A percentile compares a stretch with the other conserved stretches of the same genome.
Evolutionary conservation across 164 flowering plant species (phyloP).

Genomic region (Vitis rotundifolia): DNA sequence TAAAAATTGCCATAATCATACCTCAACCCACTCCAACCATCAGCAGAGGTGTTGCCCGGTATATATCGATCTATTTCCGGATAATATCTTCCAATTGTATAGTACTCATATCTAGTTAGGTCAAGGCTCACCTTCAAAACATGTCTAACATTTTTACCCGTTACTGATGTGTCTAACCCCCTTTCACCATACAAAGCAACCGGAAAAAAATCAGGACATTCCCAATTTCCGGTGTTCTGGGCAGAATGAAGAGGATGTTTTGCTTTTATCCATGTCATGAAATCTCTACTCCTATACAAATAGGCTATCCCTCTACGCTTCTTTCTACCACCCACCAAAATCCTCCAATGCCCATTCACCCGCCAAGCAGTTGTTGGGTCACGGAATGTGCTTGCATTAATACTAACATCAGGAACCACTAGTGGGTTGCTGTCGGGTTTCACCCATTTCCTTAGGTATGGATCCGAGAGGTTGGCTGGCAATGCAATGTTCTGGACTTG

Average conservation of each 20-base stretch:
- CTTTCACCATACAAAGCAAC: constrained; percentile 27
- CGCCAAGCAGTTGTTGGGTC: constrained; percentile 71
- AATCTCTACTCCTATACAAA: constrained; percentile 67
- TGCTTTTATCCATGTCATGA: constrained; percentile 54
- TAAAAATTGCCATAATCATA: constrained; percentile 91
- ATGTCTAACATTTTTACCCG: constrained; percentile 44
- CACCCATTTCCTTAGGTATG: constrained; percentile 41
- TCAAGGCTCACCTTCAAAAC: constrained; percentile 81
- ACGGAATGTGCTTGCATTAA: constrained; percentile 50
- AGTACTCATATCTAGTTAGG: constrained; percentile 58
- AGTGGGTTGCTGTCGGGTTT: constrained; percentile 56
- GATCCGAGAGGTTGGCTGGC: constrained; percentile 47
- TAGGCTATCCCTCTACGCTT: constrained; percentile 46
- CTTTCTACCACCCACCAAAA: constrained; percentile 50
- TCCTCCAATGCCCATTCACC: constrained; percentile 54
- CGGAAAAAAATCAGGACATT: constrained; percentile 88
- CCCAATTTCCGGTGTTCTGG: constrained; percentile 70
- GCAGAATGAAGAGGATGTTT: constrained; percentile 65
- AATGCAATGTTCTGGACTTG: constrained; percentile 57
- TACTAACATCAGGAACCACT: constrained; percentile 13
- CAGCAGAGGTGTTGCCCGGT: constrained; percentile 53
- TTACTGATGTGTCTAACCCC: constrained; percentile 64
- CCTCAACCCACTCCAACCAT: constrained; percentile 66
- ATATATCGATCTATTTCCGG: constrained; percentile 44
- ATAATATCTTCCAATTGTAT: constrained; percentile 62